Base-by-base conservation (phyloP, 2,329 filamentous ascomycete genomes). In the Gnomoniopsis smithogilvyi region DNA sequence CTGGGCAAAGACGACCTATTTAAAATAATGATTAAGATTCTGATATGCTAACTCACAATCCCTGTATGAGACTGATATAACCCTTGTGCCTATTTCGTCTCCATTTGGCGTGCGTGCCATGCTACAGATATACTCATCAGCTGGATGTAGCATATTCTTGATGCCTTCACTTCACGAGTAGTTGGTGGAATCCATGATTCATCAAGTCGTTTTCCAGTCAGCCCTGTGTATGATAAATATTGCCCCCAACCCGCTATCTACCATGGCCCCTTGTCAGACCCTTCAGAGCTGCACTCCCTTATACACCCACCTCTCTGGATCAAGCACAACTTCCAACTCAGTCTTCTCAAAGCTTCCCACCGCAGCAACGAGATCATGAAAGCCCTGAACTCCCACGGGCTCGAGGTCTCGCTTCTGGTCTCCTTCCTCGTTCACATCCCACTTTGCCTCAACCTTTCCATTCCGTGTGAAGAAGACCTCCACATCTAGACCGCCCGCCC, bases 361-460 rank as follows among this genome's bases (percentile, higher is more conserved):
- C 36, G 46, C 54, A 45, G 19, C 46, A 22, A 46, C 38, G 36
- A 57, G 63, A 69, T 94, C 90, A 65, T 89, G 83, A 53, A 83
- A 80, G 0, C 90, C 90, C 68, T 90, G 86, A 51, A 94, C 72
- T 0, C 91, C 90, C 4, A 74, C 78, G 1, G 89, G 82, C 0
- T 86, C 84, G 59, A 84, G 71, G 66, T 89, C 85, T 66, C 83
- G 73, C 64, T 82, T 75, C 3, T 76, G 74, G 70, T 94, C 90
- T 55, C 83, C 80, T 76, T 91, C 88, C 75, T 93, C 90, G 65
- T 91, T 85, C 49, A 93, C 69, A 69, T 91, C 80, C 90, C 91
- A 95, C 0, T 80, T 75, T 0, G 82, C 86, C 0, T 74, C 78
- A 62, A 77, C 75, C 56, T 67, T 70, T 1, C 90, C 91, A 64